Evolutionary conservation across 257 asterid species (phyloP).

Genomic region (Cordia subcordata): DNA sequence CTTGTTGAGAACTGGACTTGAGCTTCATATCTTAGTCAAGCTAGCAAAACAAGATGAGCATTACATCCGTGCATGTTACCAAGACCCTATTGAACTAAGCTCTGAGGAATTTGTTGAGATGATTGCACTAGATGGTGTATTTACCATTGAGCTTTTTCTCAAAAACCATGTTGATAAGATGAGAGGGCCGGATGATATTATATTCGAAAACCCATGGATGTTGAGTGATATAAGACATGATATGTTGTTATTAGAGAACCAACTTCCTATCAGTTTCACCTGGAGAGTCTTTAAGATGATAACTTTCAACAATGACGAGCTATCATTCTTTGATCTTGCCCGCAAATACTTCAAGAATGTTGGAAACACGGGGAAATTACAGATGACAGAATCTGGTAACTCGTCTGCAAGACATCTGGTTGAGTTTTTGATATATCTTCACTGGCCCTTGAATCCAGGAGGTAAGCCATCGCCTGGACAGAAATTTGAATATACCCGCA

Average conservation of each 20-base stretch:
- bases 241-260: constrained; percentile 26
- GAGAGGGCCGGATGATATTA: constrained; percentile 19
- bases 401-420: constrained; percentile 19
- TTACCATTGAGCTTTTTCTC: constrained; percentile 23
- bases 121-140: constrained; percentile 26
- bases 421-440: constrained; percentile 22
- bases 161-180: constrained; percentile 14
- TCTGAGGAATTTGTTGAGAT: neutral
- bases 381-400: neutral
- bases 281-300: constrained; percentile 1
- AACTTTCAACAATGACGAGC: neutral
- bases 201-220: constrained; percentile 29
- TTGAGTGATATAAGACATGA: constrained; percentile 21
- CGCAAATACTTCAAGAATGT: constrained; percentile 23
- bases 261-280: constrained; percentile 20
- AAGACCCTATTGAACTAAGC: constrained; percentile 2
- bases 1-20: constrained; percentile 2
- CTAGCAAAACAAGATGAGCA: constrained; percentile 12
- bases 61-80: constrained; percentile 16
- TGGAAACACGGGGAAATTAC: constrained; percentile 14
- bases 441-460: neutral
- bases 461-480: neutral
- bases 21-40: constrained; percentile 2
- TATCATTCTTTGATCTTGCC: constrained; percentile 23
- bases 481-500: constrained; percentile 11